Conservation (phyloP, 2,329 filamentous ascomycete genomes). For the Neospermospora avenae region DNA sequence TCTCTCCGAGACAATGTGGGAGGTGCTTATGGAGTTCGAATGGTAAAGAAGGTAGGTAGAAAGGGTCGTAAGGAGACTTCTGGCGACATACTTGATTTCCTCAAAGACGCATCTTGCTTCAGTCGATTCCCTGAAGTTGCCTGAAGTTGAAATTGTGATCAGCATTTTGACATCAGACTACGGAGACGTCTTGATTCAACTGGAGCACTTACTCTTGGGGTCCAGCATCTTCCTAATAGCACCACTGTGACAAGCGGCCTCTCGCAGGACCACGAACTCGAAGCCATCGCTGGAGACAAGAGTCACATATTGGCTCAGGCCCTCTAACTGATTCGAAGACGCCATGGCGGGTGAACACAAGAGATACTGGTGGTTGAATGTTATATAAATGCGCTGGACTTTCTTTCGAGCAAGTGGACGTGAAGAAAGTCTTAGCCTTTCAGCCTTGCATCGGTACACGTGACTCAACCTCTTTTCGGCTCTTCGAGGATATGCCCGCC, state of each 20-base stretch:
- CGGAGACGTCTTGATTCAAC: too few relatives aligned
- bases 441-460: background rate
- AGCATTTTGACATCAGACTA: background rate
- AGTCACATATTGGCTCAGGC: constrained; percentile 66
- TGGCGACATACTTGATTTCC: constrained; percentile 65
- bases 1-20: background rate
- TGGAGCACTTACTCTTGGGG: constrained; percentile 52
- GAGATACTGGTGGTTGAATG: background rate
- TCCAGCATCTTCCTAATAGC: constrained; percentile 75
- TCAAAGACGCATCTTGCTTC: constrained; percentile 64
- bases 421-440: background rate
- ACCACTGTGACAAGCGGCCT: constrained; percentile 66
- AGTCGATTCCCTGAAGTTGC: constrained; percentile 62
- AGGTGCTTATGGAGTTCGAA: background rate
- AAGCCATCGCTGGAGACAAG: constrained; percentile 73
- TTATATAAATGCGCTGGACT: background rate
- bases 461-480: background rate
- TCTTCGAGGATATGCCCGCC: too few relatives aligned
- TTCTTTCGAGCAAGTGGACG: background rate
- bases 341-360: background rate
- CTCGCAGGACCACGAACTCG: constrained; percentile 71
- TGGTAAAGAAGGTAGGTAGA: background rate
- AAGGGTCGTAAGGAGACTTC: background rate
- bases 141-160: constrained; percentile 36
- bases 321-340: constrained; percentile 4